phyloP scores from a whole-genome alignment of 805 yeast species.

The Yarrowia sp. region DNA sequence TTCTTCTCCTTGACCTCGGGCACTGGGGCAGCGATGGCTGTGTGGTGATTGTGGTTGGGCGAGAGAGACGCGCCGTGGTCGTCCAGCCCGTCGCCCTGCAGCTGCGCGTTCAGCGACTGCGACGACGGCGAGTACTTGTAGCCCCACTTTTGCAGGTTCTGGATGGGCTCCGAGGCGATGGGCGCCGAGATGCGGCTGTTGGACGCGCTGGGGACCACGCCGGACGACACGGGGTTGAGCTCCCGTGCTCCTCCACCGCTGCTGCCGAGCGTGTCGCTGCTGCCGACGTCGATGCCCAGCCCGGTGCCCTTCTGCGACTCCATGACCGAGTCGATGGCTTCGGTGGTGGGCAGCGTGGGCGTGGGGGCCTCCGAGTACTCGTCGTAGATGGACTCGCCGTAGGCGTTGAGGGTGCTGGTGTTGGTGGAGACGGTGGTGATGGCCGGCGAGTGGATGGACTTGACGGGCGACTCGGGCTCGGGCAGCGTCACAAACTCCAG shows the following conservation, averaged over 20 bases:
- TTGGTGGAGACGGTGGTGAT: constrained; percentile 39
- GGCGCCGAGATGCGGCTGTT: constrained; percentile 34
- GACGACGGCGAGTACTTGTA: constrained; percentile 37
- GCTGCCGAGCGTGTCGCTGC: neutral
- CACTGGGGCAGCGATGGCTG: neutral
- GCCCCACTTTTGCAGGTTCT: constrained; percentile 39
- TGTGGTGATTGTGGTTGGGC: neutral
- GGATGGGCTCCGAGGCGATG: constrained; percentile 30
- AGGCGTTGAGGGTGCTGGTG: constrained; percentile 41
- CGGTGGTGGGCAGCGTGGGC: constrained; percentile 13
- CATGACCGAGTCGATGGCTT: constrained; percentile 18
- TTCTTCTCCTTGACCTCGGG: constrained; percentile 35
- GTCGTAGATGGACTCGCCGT: constrained; percentile 24
- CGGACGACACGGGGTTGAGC: neutral
- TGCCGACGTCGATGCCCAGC: constrained; percentile 18
- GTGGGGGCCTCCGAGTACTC: constrained; percentile 35
- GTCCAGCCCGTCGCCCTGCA: neutral
- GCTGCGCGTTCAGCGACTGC: constrained; percentile 28
- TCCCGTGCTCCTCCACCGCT: neutral
- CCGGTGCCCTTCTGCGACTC: constrained; percentile 17
- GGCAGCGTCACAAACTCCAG: constrained; percentile 45
- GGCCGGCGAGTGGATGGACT: constrained; percentile 25
- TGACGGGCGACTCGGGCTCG: constrained; percentile 26
- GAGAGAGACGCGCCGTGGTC: neutral
- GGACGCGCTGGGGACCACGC: neutral